Evolutionary conservation across 768 basidiomycete genomes (phyloP).

Genomic region (Termitomyces sp.): DNA sequence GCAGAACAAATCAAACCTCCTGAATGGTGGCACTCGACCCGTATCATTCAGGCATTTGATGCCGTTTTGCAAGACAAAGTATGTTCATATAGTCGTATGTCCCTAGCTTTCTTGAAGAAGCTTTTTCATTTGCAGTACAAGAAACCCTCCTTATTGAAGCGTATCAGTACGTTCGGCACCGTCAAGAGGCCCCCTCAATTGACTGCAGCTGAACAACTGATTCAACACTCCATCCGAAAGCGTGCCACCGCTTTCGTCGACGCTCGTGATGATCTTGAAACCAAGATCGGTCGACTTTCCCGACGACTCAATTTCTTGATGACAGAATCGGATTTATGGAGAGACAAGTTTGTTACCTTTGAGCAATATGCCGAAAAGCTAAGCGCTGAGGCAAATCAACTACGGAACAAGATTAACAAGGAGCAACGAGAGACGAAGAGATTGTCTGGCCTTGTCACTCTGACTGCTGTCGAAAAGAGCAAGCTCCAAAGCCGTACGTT

Average conservation of each 20-base stretch:
- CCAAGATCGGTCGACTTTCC: constrained; percentile 84
- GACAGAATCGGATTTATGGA: constrained; percentile 87
- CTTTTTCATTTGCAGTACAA: constrained; percentile 54
- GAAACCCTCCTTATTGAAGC: constrained; percentile 83
- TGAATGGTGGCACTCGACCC: constrained; percentile 92
- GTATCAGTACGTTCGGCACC: constrained; percentile 74
- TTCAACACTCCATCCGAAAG: constrained; percentile 85
- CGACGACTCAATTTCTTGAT: constrained; percentile 86
- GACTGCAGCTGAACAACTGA: constrained; percentile 75
- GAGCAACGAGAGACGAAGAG: constrained; percentile 88
- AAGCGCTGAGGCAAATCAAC: constrained; percentile 78
- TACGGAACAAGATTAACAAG: constrained; percentile 84
- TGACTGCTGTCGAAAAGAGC: constrained; percentile 74
- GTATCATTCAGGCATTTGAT: constrained; percentile 89
- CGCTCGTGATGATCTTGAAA: constrained; percentile 89
- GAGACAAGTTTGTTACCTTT: constrained; percentile 91
- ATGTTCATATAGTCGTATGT: constrained; percentile 5
- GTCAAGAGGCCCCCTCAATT: constrained; percentile 67
- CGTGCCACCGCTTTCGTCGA: constrained; percentile 95
- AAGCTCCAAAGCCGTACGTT: constrained; percentile 74
- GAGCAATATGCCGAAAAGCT: constrained; percentile 92
- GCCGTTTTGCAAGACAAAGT: constrained; percentile 82
- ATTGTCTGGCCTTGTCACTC: constrained; percentile 69
- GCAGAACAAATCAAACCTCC: constrained; percentile 89
- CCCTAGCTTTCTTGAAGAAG: not conserved